Base-by-base conservation (phyloP, 225 moss, liverwort and hornwort species). In the Antitrichia curtipendula region DNA sequence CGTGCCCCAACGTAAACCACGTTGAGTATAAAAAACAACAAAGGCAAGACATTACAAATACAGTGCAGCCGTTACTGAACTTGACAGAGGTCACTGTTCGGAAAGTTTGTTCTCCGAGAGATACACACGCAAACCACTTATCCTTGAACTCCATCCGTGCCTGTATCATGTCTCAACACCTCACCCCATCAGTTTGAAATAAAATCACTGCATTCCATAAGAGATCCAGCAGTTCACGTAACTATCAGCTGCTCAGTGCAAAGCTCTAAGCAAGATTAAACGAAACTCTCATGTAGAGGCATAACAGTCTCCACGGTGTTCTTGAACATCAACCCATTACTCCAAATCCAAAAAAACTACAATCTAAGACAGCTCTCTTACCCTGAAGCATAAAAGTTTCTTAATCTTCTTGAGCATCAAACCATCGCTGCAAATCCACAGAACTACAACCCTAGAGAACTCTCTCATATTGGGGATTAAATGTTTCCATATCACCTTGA, bases 71-170 rank as follows among this genome's bases (percentile, higher is more conserved):
- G 80, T 29, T 83, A 87, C 92, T 92, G 84, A 95, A 99, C 98
- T 93, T 45, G 88, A 83, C 50, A 82, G 99, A 99, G 28, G 96
- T 95, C 62, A 89, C 94, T 32, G 99, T 97, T 78, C 97, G 96
- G 85, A 99, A 99, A 64, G 99, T 97, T 90, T 99, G 99, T 45
- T 91, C 95, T 87, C 99, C 99, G 84, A 97, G 88, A 79, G 99
- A 97, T 19, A 99, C 91, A 87, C 99, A 99, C 63, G 97, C 97
- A 69, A 99, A 91, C 94, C 95, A 99, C 88, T 92, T 99, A 79
- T 95, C 97, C 92, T 91, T 95, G 90, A 92, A 94, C 24, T 91
- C 87, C 97, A 99, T 95, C 63, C 96, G 91, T 79, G 99, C 99
- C 98, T 98, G 95, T 49, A 78, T 74, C 59, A 85, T 85, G 38